These are phyloP conservation scores for Vitis rupestris DNA, from an alignment of 164 flowering plant species.

Conservation along the genomic window DNA sequence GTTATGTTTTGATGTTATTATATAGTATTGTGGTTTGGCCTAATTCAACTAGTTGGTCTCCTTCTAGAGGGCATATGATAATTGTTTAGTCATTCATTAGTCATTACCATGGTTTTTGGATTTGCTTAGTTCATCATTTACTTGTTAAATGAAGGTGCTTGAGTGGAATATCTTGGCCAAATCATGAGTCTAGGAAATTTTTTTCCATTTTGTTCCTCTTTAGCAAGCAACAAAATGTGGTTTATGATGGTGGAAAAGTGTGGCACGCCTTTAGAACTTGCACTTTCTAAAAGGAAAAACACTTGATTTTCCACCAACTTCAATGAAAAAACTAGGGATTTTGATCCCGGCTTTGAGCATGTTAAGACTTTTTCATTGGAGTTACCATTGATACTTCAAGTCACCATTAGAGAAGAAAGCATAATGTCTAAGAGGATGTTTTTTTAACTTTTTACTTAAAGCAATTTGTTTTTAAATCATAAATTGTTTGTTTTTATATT, in stretches of 20 bases:
- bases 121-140: slow-evolving; percentile 2
- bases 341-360: too few species aligned
- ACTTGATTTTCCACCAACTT: too few species aligned
- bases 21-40: slow-evolving; percentile 8
- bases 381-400: too few species aligned
- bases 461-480: too few species aligned
- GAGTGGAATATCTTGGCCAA: slow-evolving; percentile 25
- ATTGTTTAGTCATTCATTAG: background rate
- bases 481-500: too few species aligned
- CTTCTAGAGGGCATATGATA: slow-evolving; percentile 27
- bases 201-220: slow-evolving; percentile 2
- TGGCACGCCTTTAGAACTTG: background rate
- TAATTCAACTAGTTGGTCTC: slow-evolving; percentile 30
- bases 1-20: background rate
- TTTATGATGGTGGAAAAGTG: slow-evolving; percentile 1
- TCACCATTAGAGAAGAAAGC: too few species aligned
- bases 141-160: background rate
- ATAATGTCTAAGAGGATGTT: too few species aligned
- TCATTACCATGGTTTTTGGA: background rate
- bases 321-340: too few species aligned
- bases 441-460: too few species aligned
- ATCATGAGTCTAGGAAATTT: slow-evolving; percentile 1
- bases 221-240: slow-evolving; percentile 10
- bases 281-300: background rate
- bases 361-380: too few species aligned